Base-by-base conservation (phyloP, 2,329 filamentous ascomycete species). In the Pseudopithomyces maydicus region DNA sequence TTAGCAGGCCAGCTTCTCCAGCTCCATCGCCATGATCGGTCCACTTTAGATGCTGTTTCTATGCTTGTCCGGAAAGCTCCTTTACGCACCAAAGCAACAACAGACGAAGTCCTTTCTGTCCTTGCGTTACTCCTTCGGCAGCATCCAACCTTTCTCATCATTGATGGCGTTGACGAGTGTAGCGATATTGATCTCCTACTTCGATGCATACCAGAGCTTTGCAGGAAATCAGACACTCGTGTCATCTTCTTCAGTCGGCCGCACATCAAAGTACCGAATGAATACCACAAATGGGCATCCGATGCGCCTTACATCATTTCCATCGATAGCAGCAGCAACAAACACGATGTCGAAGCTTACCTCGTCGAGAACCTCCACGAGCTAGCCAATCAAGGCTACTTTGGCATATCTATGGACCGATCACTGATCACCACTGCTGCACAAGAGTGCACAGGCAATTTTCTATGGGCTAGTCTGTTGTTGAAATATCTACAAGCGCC, bases 121-220 rank as follows among this genome's bases (percentile, higher is more conserved):
- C 56, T 73, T 19, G 50, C 64, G 14, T 51, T 74, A 8, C 53
- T 74, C 23, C 53, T 73, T 43, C 63, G 64, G 32, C 71, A 74
- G 23, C 69, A 72, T 26, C 63, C 71, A 10, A 73, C 67, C 3
- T 74, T 69, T 32, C 39, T 74, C 10, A 63, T 70, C 44, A 60
- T 74, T 33, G 71, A 74, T 33, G 71, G 71, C 1, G 44, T 71
- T 14, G 69, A 74, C 35, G 68, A 70, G 44, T 68, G 69, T 47
- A 60, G 39, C 39, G 65, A 73, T 45, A 26, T 51, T 8, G 49
- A 63, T 10, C 11, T 49, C 4, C 61, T 73, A 26, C 62, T 74
- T 8, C 52, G 55, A 7, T 55, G 39, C 12, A 41, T 74, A 33
- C 63, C 64, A 19, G 57, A 63, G 35, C n/a, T 73, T 14, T 70